Percentiles rank a stretch among this genome's conserved stretches.
Conservation (phyloP, 208 protist genomes). For the Wallacemonas sp. region DNA sequence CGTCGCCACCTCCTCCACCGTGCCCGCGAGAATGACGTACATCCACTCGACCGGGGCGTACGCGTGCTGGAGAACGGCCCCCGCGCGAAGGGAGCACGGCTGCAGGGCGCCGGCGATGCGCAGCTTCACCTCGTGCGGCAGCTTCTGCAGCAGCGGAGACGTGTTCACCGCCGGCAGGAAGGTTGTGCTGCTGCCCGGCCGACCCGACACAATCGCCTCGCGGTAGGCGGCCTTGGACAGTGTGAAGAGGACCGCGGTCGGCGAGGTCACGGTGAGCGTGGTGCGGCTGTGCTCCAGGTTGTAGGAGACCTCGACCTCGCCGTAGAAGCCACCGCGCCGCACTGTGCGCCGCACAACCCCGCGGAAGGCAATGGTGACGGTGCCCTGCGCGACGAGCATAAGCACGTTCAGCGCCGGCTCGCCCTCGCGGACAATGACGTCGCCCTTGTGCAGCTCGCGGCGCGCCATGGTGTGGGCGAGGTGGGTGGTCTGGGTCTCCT, state of each 20-base stretch:
- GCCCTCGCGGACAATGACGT: slow-evolving; percentile 48
- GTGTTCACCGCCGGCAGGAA: slow-evolving; percentile 65
- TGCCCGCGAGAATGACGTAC: slow-evolving; percentile 77
- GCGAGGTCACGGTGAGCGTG: slow-evolving; percentile 36
- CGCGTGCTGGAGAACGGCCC: slow-evolving; percentile 38
- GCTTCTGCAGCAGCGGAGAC: slow-evolving; percentile 41
- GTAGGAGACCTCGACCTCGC: slow-evolving; percentile 60
- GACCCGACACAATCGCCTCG: slow-evolving; percentile 54
- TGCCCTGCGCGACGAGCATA: slow-evolving; percentile 59
- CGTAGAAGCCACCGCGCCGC: slow-evolving; percentile 36
- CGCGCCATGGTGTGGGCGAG: slow-evolving; percentile 60
- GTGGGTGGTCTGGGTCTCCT: slow-evolving; percentile 63
- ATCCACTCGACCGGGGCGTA: slow-evolving; percentile 72
- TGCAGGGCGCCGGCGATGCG: slow-evolving; percentile 63
- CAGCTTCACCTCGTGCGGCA: slow-evolving; percentile 41
- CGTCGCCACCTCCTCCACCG: slow-evolving; percentile 36
- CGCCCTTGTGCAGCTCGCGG: slow-evolving; percentile 30
- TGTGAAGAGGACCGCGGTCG: slow-evolving; percentile 48
- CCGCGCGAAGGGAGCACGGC: slow-evolving; percentile 49
- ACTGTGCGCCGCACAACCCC: slow-evolving; percentile 39
- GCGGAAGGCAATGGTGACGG: slow-evolving; percentile 36
- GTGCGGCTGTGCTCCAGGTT: slow-evolving; percentile 39
- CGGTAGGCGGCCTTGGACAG: slow-evolving; percentile 53
- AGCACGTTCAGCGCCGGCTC: slow-evolving; percentile 36
- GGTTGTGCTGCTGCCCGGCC: slow-evolving; percentile 39